phyloP scores from a whole-genome alignment of 2,329 filamentous ascomycete genomes.

The Cladosporium sp. region DNA sequence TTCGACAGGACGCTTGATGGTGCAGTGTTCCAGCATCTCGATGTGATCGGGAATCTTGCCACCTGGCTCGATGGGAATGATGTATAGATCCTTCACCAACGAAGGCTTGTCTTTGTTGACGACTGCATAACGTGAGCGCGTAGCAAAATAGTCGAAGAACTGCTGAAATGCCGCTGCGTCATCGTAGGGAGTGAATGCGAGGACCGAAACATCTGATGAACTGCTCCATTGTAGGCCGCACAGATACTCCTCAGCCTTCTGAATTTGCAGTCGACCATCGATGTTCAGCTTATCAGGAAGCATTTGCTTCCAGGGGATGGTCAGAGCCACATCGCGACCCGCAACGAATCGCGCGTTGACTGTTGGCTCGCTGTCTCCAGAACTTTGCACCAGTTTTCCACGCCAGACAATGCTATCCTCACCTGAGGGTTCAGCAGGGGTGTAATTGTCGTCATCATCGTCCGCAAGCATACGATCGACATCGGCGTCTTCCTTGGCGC shows the following conservation, averaged over 20 bases:
- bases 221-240: conserved; percentile 79
- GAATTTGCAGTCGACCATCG: conserved; percentile 74
- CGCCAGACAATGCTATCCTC: conserved; percentile 75
- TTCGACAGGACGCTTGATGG: conserved; percentile 65
- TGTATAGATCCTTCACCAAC: conserved; percentile 84
- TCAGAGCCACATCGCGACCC: conserved; percentile 70
- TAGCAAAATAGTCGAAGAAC: conserved; percentile 83
- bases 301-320: conserved; percentile 68
- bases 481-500: conserved; percentile 74
- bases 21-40: conserved; percentile 80
- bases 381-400: conserved; percentile 54
- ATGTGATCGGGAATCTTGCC: conserved; percentile 75
- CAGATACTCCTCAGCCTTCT: conserved; percentile 85
- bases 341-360: conserved; percentile 79
- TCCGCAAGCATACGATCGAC: conserved; percentile 85
- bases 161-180: conserved; percentile 63
- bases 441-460: conserved; percentile 76
- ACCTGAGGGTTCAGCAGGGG: conserved; percentile 67
- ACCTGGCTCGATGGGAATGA: conserved; percentile 78
- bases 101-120: conserved; percentile 57
- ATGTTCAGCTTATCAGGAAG: conserved; percentile 68
- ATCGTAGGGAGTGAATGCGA: conserved; percentile 63
- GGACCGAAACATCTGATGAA: conserved; percentile 78
- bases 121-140: conserved; percentile 81
- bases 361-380: conserved; percentile 37